Base-by-base conservation (phyloP, 257 asterid genomes). In the Nemophila menziesii region DNA sequence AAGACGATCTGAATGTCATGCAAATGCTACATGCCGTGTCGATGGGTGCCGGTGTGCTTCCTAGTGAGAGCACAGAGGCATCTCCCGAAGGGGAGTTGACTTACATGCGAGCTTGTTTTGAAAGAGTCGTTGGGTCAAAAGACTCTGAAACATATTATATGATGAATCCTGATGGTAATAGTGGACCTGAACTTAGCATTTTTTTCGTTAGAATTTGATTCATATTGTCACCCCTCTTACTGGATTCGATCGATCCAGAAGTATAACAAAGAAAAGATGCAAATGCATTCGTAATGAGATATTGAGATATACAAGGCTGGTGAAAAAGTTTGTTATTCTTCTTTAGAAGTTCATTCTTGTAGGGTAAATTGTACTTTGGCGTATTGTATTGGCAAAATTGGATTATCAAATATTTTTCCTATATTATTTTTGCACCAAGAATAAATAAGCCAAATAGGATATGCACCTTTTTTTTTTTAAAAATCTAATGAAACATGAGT, bases 21-120 rank as follows among this genome's bases (percentile, higher is more conserved):
- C 75, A 71, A 1, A 49, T 63, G 65, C 56, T 87, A 56, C 87
- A 75, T 46, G 93, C 89, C 1, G 80, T 51, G 44, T 87, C 95
- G 0, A 77, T 82, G 93, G 97, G 97, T 2, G 97, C 97, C 0
- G 97, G 86, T 0, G 92, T 82, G 52, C 70, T 87, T 18, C 97
- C 93, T 1, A 57, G 50, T 4, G 56, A 45, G 5, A 55, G 43
- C 6, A 39, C 49, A 19, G 64, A 12, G 11, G 49, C 45, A 4
- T 56, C 65, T 5, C 48, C 58, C 33, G 75, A 73, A 24, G 92
- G 92, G 33, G 95, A 77, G 65, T 22, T 77, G 42, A 78, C 97
- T 7, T 87, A 87, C 42, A 70, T 87, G 95, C 47, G 97, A 55
- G 89, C 95, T 2, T 70, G 61, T 51, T 87, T 82, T 40, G 97